Evolutionary conservation across 1,284 basidiomycete genomes (phyloP), one percentile per base, ranked within the genome.

Genomic region (Trametes sp.): DNA sequence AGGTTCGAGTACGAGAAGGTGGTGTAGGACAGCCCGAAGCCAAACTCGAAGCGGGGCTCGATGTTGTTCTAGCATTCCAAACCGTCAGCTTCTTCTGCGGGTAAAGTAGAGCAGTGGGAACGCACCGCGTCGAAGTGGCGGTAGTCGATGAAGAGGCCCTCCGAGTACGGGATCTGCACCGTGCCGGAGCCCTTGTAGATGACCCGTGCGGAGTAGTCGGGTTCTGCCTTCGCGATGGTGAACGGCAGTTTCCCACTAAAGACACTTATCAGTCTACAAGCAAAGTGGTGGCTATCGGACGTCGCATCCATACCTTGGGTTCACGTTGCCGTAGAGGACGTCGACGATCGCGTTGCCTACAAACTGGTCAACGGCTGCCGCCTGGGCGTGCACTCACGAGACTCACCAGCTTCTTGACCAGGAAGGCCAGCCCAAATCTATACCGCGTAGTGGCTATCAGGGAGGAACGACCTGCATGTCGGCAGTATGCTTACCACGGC

Each of bases 111-210:
- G 49, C 31, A 6, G 35, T 21, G 7, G 4, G n/a, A 11, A 77
- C 83, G 74, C 65, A 88, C 82, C 53, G 84, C 80, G 66, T 93
- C 89, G 72, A 94, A 94, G 73, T 87, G 84, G 24, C 90, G 80
- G 73, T 93, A 93, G 76, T 93, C 92, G 70, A 94, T 87, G 68
- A 86, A 77, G 52, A 93, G 74, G 14, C 72, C 68, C 51, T 93
- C 92, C 1, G 78, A 83, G 73, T 93, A 89, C 1, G 84, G 81
- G 54, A 87, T 77, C 28, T 82, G 76, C 14, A 74, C 67, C 4
- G 71, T 72, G 26, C 59, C 65, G 11, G 67, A 68, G 14, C 72
- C 75, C 10, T 77, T 79, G 10, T 75, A 78, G 19, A 82, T 75
- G 26, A 89, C 76, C 53, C 85, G 81, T 2, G 89, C 79, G 24